Evolutionary conservation across 345 rosid species (phyloP), one percentile per base, ranked within the genome.

Genomic region (Eucalyptus decipiens): DNA sequence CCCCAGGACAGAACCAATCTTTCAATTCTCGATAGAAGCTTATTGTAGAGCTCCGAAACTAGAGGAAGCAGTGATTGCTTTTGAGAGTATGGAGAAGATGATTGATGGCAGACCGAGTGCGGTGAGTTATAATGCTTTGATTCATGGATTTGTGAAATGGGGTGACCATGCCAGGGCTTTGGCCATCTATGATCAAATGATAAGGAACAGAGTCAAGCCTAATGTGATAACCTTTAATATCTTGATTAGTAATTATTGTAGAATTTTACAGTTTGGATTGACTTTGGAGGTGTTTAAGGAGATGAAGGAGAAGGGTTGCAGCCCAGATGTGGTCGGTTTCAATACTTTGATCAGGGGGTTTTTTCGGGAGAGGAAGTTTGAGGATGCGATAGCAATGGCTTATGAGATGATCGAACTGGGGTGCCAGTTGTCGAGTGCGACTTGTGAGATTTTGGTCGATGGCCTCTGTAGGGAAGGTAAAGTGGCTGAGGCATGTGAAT

Each of bases 391-490:
- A 11, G 91, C 89, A 87, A 93, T 97, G 97, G 99, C 96, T 9
- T 93, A 96, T 88, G 98, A 96, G 93, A 96, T 96, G 99, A 92
- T 94, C 86, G 95, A 95, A 86, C 52, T 94, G 34, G 95, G 96
- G 54, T 94, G 93, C 80, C 88, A 88, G 86, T 92, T 96, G 88
- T 97, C 98, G 0, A 91, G 87, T 40, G 96, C 91, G 8, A 97
- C 98, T 86, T 97, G 99, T 81, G 99, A 97, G 93, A 96, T 97
- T 93, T 88, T 97, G 87, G 95, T 96, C 56, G 94, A 94, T 92
- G 98, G 97, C 49, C 92, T 97, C 65, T 95, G 94, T 89, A 95
- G 94, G 89, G 95, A 89, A 90, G 93, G 94, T 40, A 87, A 87
- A 91, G 90, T 52, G 60, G 89, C 83, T 58, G 94, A 95, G 87